Conservation (phyloP, 305 asterid genomes). For the Striga hermonthica region DNA sequence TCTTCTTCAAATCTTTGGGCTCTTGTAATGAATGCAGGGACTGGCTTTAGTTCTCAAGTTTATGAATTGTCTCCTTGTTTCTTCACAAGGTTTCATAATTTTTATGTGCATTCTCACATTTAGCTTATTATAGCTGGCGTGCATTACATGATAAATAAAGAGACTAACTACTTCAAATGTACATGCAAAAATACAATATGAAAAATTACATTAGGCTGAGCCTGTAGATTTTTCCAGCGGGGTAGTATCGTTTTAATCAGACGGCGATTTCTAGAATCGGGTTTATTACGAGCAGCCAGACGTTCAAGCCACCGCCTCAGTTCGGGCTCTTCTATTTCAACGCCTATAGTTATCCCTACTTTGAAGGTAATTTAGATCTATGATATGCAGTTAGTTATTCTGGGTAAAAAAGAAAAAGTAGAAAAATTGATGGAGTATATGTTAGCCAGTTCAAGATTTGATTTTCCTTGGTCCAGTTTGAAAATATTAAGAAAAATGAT, state of each 20-base stretch:
- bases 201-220: constrained; percentile 46
- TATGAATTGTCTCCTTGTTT: constrained; percentile 69
- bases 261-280: constrained; percentile 59
- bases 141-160: no score
- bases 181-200: constrained; percentile 29
- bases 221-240: constrained; percentile 65
- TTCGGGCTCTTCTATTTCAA: constrained; percentile 69
- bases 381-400: not conserved
- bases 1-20: constrained; percentile 87
- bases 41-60: constrained; percentile 51
- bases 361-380: constrained; percentile 45
- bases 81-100: constrained; percentile 57
- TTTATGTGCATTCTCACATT: not conserved
- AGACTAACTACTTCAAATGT: no score
- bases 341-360: constrained; percentile 42
- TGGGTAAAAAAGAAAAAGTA: no score
- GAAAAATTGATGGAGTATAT: no score
- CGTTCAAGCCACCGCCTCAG: constrained; percentile 60
- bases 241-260: constrained; percentile 47
- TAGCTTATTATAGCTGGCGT: not conserved
- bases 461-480: no score
- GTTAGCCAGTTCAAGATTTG: no score
- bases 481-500: no score
- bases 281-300: constrained; percentile 64
- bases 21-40: constrained; percentile 59